A percentile compares a stretch with the other conserved stretches of the same genome.
Evolutionary conservation across 108 stramenopile species (phyloP).

Genomic region (Parmales sp.): DNA sequence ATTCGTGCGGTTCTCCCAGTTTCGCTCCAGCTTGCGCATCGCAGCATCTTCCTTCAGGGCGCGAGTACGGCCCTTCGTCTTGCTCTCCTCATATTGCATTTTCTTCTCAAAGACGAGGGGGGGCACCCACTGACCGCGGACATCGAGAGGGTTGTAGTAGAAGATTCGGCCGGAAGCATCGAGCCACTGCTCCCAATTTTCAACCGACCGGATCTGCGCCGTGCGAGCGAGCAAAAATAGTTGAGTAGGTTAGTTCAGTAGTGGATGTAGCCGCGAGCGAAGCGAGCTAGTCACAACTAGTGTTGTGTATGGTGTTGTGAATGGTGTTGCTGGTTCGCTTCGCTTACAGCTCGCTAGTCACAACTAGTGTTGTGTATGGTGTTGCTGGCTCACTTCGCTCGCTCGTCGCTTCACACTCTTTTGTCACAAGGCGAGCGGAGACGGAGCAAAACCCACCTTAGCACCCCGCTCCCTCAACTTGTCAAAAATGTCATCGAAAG

Average conservation of each 20-base stretch:
- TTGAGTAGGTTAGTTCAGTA: no score
- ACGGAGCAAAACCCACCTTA: no score
- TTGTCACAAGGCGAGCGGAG: no score
- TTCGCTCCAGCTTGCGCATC: constrained; percentile 5
- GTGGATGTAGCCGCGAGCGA: no score
- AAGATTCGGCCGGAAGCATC: neutral
- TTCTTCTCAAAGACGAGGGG: neutral
- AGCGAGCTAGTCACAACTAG: no score
- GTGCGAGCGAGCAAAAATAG: no score
- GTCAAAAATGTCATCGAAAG: constrained; percentile 1
- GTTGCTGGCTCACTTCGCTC: no score
- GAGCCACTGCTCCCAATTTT: constrained; percentile 10
- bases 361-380: no score
- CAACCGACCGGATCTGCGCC: neutral
- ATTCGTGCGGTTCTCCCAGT: constrained; percentile 8
- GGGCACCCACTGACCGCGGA: neutral
- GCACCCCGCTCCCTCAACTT: constrained; percentile 5
- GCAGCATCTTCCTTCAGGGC: constrained; percentile 7
- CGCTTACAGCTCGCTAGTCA: no score
- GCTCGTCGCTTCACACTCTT: no score
- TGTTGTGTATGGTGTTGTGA: no score
- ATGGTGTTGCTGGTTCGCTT: no score
- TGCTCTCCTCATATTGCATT: neutral
- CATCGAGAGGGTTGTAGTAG: constrained; percentile 8
- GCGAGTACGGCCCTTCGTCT: neutral